Evolutionary conservation across 441 rosid species (phyloP), one percentile per base, ranked within the genome.

Genomic region (Raphanus hybrid): DNA sequence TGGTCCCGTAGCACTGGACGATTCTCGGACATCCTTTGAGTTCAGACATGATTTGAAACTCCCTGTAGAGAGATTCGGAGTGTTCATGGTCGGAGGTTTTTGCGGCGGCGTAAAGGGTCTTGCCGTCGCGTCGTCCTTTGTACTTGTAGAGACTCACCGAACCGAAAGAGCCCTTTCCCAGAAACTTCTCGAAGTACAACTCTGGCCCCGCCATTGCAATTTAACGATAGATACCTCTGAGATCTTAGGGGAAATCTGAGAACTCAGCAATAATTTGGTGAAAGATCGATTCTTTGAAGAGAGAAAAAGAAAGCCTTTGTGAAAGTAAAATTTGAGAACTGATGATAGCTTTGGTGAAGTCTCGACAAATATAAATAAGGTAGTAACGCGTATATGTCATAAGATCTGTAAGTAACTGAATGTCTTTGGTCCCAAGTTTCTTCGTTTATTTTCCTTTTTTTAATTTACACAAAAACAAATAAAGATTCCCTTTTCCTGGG

Each of bases 1-100:
- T 8, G n/a, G 67, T 64, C 4, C 67, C 67, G 3, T 64, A 64
- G n/a, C 67, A 64, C 27, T 64, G 67, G 27, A 64, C 67, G 48
- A 64, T 64, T 64, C 48, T 64, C 48, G 48, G 11, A 35, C 67
- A 64, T 15, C 67, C 48, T 64, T 64, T 64, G 52, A 64, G 23
- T 64, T 64, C 29, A 5, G 50, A 64, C 50, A 64, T 4, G 68
- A 64, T 37, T 16, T 9, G 14, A 37, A 37, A 64, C 29, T 64
- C 68, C 9, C 50, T 37, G 14, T 9, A 9, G 14, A 64, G 68
- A 37, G 68, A 16, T 0, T 64, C 68, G 2, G 45, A 23, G 45
- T 63, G 67, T 34, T 63, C 8, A 8, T 64, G 50, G 52, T 64
- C 50, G 27, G 68, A 37, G 50, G 15, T 64, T 64, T 64, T 64